These are phyloP conservation scores for Heliamphora pulchella DNA, from an alignment of 179 eudicot species.

Conservation along the genomic window DNA sequence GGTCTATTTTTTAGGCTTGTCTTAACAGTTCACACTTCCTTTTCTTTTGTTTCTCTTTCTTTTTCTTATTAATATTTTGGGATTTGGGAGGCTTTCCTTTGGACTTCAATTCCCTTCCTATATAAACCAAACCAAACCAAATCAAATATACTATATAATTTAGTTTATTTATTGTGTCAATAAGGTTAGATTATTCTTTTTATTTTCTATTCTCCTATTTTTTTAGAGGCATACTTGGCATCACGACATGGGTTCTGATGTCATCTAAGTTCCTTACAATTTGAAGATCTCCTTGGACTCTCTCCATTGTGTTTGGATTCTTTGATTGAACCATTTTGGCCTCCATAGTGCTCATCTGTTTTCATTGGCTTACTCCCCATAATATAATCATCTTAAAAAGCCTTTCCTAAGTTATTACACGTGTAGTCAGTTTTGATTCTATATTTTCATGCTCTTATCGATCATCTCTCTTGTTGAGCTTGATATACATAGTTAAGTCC, in stretches of 20 bases:
- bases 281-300: background rate
- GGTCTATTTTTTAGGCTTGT: conserved; percentile 12
- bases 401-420: background rate
- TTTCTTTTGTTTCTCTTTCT: background rate
- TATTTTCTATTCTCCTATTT: background rate
- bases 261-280: background rate
- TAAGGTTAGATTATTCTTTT: background rate
- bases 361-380: background rate
- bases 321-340: background rate
- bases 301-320: background rate
- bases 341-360: background rate
- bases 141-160: no score
- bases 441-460: background rate
- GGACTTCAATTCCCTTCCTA: background rate
- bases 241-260: background rate
- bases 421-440: background rate
- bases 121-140: background rate
- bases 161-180: background rate
- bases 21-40: background rate
- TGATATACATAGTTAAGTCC: no score
- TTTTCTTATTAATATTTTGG: background rate
- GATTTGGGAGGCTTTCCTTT: background rate
- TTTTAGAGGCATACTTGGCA: background rate
- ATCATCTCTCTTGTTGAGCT: background rate
- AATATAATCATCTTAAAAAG: background rate